Conservation (phyloP, 768 basidiomycete genomes). For the Gloeopeniophorella convolvens region DNA sequence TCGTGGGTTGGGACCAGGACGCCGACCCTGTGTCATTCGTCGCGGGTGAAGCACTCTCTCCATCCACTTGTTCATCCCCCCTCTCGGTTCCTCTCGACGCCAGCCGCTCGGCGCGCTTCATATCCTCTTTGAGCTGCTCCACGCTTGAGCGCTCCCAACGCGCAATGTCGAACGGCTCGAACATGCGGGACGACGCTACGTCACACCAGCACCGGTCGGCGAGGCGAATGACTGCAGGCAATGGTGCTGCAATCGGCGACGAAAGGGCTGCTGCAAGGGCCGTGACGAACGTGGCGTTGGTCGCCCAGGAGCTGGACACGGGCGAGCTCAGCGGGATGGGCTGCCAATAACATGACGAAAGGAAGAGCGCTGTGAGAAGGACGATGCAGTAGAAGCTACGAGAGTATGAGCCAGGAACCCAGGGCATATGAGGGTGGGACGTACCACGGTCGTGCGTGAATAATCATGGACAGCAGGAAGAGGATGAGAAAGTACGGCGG, state of each 20-base stretch:
- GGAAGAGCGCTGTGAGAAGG: slow-evolving; percentile 72
- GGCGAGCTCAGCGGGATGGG: slow-evolving; percentile 61
- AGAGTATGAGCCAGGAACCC: neutral
- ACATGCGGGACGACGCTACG: slow-evolving; percentile 53
- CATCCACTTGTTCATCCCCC: neutral
- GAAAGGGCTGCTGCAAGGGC: slow-evolving; percentile 42
- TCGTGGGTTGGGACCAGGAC: neutral
- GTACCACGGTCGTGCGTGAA: slow-evolving; percentile 83
- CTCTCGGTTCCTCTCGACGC: neutral
- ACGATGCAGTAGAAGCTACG: slow-evolving; percentile 82
- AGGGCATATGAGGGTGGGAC: slow-evolving; percentile 24
- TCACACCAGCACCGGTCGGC: slow-evolving; percentile 87
- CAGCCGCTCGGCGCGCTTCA: slow-evolving; percentile 29
- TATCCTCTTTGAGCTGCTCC: slow-evolving; percentile 34
- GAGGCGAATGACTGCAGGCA: slow-evolving; percentile 56
- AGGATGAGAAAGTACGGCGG: slow-evolving; percentile 74
- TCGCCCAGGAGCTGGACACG: slow-evolving; percentile 61
- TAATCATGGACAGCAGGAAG: slow-evolving; percentile 67
- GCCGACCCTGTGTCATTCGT: neutral
- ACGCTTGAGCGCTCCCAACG: slow-evolving; percentile 70
- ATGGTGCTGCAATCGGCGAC: slow-evolving; percentile 34
- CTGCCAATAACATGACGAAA: slow-evolving; percentile 88
- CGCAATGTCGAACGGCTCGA: slow-evolving; percentile 71
- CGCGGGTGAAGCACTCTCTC: neutral
- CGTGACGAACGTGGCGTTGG: slow-evolving; percentile 67